Percentiles rank a stretch among this genome's conserved stretches.
phyloP scores from a whole-genome alignment of 2,329 filamentous ascomycete species.

The Pseudogymnoascus sp. region DNA sequence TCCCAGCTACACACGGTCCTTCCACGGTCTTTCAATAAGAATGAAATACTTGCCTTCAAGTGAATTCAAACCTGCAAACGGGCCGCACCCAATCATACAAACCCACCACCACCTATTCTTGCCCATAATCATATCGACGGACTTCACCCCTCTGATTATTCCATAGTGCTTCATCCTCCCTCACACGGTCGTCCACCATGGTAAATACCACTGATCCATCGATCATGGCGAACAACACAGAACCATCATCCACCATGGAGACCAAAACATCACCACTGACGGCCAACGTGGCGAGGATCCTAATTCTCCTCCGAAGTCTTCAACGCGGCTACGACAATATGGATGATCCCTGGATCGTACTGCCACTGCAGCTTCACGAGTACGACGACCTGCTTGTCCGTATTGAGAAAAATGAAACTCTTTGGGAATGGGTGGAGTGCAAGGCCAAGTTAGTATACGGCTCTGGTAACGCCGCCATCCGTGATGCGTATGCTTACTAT shows the following conservation, averaged over 20 bases:
- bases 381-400: background rate
- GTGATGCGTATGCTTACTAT: background rate
- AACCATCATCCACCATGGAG: background rate
- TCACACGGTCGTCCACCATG: background rate
- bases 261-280: background rate
- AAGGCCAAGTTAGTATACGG: background rate
- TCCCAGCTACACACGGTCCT: no score
- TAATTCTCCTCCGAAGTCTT: background rate
- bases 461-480: background rate
- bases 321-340: background rate
- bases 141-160: background rate
- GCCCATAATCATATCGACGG: background rate
- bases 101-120: no score
- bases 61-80: no score
- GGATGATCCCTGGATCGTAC: background rate
- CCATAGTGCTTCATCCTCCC: background rate
- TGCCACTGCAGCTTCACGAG: background rate
- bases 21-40: no score
- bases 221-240: background rate
- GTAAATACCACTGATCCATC: background rate
- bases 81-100: no score
- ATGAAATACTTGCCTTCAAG: no score
- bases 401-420: background rate
- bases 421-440: background rate
- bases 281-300: background rate